A percentile compares a stretch with the other conserved stretches of the same genome.
These are phyloP conservation scores for Laetiporus sulphureus DNA, from an alignment of 1,284 basidiomycete genomes.

Conservation along the genomic window DNA sequence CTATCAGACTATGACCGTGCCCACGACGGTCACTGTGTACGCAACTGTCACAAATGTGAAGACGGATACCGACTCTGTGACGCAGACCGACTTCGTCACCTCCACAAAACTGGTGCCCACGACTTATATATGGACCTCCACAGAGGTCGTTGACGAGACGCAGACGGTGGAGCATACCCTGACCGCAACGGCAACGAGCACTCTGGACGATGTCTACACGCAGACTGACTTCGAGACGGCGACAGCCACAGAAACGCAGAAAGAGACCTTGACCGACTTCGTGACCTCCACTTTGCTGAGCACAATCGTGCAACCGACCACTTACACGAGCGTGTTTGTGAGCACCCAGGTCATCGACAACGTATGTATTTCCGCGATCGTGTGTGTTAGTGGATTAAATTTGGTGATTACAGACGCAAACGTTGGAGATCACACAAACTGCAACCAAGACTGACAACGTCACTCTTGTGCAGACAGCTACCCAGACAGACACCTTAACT, in stretches of 20 bases:
- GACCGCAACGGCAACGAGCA: constrained; percentile 16
- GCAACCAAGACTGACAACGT: constrained; percentile 29
- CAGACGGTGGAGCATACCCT: constrained; percentile 25
- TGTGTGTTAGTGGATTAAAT: neutral
- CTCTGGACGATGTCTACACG: constrained; percentile 36
- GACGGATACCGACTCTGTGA: constrained; percentile 27
- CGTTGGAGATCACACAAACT: constrained; percentile 26
- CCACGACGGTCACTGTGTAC: constrained; percentile 26
- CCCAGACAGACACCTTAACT: constrained; percentile 22
- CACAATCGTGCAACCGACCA: constrained; percentile 35
- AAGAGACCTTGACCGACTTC: constrained; percentile 23
- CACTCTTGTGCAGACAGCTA: constrained; percentile 27
- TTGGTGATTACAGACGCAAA: constrained; percentile 21
- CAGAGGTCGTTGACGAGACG: constrained; percentile 50
- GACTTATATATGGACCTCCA: constrained; percentile 57
- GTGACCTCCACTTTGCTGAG: constrained; percentile 22
- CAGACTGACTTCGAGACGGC: constrained; percentile 30
- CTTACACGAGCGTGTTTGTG: constrained; percentile 46
- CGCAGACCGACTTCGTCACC: constrained; percentile 38
- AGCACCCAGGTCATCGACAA: constrained; percentile 57
- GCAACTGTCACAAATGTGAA: constrained; percentile 16
- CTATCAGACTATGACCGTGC: constrained; percentile 24
- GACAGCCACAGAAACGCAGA: constrained; percentile 23
- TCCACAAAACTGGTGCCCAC: constrained; percentile 51
- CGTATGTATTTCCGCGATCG: constrained; percentile 26